Evolutionary conservation across 2,329 filamentous ascomycete species (phyloP), one percentile per base, ranked within the genome.

Genomic region (Didymosphaeria variabile): DNA sequence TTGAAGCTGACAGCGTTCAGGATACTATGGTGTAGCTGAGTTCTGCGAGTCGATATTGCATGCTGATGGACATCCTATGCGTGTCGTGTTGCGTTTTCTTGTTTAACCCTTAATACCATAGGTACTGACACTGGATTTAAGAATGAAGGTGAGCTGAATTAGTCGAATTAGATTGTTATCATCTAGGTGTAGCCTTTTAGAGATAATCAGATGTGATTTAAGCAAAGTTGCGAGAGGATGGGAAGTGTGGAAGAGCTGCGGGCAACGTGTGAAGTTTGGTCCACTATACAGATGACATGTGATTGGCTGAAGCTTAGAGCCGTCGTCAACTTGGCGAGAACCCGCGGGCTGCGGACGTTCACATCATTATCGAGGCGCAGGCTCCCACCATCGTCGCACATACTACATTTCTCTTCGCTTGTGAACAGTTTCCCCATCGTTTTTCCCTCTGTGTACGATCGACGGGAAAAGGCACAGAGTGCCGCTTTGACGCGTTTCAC

Each of bases 401-500:
- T 47, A 21, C 13, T 51, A 17, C 29, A 46, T 49, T 45, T 54
- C 19, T 26, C 34, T 50, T 46, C 42, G n/a, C 49, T 17, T 32
- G 7, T 42, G 31, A 2, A 40, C 23, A 34, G 29, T 36, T 31
- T 38, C 9, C 5, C 31, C 23, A 38, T 49, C 49, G 31, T 32
- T 32, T 40, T 46, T 47, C 13, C 26, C 23, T 9, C 13, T 51
- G 49, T 23, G 13, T 32, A 23, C 38, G 9, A 23, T 26, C 19
- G 55, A 40, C 45, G 46, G 23, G 15, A 51, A 51, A 40, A 26
- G 40, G 40, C 40, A 54, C 57, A n/a, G 40, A 15, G 46, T 54
- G 49, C 44, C 34, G 50, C 51, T 36, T 54, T 36, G 42, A 45
- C 40, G 38, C 21, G 57, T 58, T 54, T 58, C 57, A 54, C 40